Conservation (phyloP, 768 basidiomycete species). For the Macrolepiota dolichaula region DNA sequence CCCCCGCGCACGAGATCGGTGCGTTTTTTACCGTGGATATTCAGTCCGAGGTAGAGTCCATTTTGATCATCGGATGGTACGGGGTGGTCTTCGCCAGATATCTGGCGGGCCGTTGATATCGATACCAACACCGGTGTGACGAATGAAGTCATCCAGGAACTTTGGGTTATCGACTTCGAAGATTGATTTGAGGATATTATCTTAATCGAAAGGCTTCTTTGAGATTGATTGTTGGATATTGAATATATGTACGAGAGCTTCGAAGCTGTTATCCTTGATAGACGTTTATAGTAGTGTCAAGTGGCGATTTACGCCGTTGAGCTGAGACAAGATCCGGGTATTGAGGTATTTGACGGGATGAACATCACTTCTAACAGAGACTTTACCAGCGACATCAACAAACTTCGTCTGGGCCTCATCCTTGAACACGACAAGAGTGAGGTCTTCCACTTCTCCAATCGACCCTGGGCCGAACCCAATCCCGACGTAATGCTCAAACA, state of each 20-base stretch:
- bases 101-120: slow-evolving; percentile 26
- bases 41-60: slow-evolving; percentile 53
- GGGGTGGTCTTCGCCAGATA: slow-evolving; percentile 19
- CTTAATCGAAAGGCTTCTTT: slow-evolving; percentile 21
- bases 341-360: slow-evolving; percentile 38
- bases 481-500: too few species aligned
- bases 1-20: slow-evolving; percentile 47
- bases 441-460: too few species aligned
- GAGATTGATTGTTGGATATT: slow-evolving; percentile 33
- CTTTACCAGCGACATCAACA: slow-evolving; percentile 48
- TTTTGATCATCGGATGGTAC: slow-evolving; percentile 32
- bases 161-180: slow-evolving; percentile 38
- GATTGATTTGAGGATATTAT: slow-evolving; percentile 23
- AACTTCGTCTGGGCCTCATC: too few species aligned
- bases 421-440: too few species aligned
- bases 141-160: slow-evolving; percentile 56
- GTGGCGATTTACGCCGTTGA: neutral
- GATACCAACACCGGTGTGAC: slow-evolving; percentile 43
- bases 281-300: slow-evolving; percentile 30
- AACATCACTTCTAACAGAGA: slow-evolving; percentile 39
- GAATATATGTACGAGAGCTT: slow-evolving; percentile 46
- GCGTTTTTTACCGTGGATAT: slow-evolving; percentile 63
- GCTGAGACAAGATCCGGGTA: neutral
- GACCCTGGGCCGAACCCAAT: too few species aligned
- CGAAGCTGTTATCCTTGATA: slow-evolving; percentile 43